A percentile compares a stretch with the other conserved stretches of the same genome.
Evolutionary conservation across 2,329 filamentous ascomycete species (phyloP).

Genomic region (Alternaria incomplexa): DNA sequence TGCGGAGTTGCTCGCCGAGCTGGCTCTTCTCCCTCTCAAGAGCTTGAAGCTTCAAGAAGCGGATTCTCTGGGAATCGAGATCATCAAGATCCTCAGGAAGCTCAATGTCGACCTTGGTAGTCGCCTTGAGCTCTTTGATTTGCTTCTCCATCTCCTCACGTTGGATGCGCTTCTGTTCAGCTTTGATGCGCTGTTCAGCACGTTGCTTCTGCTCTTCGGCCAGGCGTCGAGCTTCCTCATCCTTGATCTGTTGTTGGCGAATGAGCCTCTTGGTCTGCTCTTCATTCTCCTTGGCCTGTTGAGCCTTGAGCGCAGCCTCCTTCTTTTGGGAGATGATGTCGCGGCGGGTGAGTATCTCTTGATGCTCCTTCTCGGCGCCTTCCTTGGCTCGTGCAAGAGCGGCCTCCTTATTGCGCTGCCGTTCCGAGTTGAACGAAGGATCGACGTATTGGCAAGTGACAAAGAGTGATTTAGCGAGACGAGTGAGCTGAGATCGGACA

Average conservation of each 20-base stretch:
- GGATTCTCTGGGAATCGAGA: slow-evolving; percentile 68
- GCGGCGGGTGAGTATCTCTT: slow-evolving; percentile 82
- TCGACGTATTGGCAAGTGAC: slow-evolving; percentile 97
- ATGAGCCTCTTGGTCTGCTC: slow-evolving; percentile 87
- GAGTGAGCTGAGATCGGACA: slow-evolving; percentile 90
- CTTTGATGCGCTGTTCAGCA: slow-evolving; percentile 84
- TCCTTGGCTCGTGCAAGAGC: slow-evolving; percentile 82
- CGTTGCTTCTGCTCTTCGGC: slow-evolving; percentile 92
- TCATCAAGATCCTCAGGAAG: slow-evolving; percentile 79
- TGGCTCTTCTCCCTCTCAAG: slow-evolving; percentile 98
- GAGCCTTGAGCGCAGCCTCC: slow-evolving; percentile 87
- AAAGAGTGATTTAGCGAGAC: slow-evolving; percentile 88
- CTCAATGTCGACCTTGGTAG: slow-evolving; percentile 85
- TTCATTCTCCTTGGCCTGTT: slow-evolving; percentile 89
- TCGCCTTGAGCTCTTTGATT: slow-evolving; percentile 91
- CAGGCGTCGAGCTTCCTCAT: slow-evolving; percentile 87
- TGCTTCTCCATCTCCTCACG: slow-evolving; percentile 74
- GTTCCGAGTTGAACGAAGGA: slow-evolving; percentile 82
- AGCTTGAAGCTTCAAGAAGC: slow-evolving; percentile 92
- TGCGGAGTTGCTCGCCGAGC: slow-evolving; percentile 85
- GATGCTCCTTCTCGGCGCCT: slow-evolving; percentile 91
- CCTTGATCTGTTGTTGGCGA: slow-evolving; percentile 84
- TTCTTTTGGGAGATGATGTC: slow-evolving; percentile 96
- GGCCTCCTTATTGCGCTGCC: slow-evolving; percentile 77
- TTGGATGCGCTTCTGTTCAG: slow-evolving; percentile 52